Percentiles rank a stretch among this genome's conserved stretches.
phyloP scores from a whole-genome alignment of 257 asterid species.

The Nicotiana otophora region DNA sequence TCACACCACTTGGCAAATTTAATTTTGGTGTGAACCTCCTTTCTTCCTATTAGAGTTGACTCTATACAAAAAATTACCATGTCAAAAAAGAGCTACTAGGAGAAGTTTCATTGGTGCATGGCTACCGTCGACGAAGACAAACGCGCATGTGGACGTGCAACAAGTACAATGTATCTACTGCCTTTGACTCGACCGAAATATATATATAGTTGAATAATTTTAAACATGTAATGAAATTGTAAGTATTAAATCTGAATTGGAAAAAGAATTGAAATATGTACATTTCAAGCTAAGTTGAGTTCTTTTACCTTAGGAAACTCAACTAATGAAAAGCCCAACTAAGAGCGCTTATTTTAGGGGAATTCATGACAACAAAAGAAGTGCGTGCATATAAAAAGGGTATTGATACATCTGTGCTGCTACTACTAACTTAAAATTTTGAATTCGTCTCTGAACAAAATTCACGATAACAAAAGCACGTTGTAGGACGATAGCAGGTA shows the following conservation, averaged over 20 bases:
- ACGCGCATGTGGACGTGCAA: neutral
- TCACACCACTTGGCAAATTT: conserved; percentile 1
- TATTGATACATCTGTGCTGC: too few species aligned
- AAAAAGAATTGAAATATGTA: neutral
- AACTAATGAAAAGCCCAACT: neutral
- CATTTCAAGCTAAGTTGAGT: neutral
- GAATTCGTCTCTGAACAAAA: neutral
- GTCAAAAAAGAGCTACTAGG: neutral
- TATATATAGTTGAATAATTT: neutral
- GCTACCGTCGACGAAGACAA: neutral
- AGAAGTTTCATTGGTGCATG: neutral
- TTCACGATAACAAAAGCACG: neutral
- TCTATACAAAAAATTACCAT: neutral
- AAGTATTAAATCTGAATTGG: neutral
- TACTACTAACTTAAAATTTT: neutral
- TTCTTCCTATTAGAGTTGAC: neutral
- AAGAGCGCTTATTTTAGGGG: neutral
- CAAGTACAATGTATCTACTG: neutral
- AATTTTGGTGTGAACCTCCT: neutral
- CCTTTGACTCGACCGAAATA: neutral
- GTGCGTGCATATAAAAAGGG: neutral
- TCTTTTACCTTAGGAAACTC: neutral
- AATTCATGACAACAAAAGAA: neutral
- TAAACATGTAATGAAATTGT: neutral
- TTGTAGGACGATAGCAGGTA: too few species aligned